phyloP scores from a whole-genome alignment of 106 monocot species.

The Vanilla planifolia region DNA sequence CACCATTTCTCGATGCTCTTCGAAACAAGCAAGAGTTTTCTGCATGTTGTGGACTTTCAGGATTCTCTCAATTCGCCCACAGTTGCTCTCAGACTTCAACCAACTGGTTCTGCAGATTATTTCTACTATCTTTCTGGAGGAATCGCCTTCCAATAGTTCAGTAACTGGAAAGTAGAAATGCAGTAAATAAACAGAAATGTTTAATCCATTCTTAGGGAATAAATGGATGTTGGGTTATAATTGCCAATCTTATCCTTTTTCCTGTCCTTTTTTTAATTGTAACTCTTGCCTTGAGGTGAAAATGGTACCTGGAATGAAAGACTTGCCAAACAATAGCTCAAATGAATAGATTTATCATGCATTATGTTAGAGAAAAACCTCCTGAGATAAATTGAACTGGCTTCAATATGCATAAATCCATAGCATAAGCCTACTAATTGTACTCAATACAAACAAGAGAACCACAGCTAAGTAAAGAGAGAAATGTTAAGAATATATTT shows the following conservation, averaged over 20 bases:
- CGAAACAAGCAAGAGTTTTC: slow-evolving; percentile 75
- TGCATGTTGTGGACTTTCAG: slow-evolving; percentile 95
- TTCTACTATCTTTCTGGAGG: slow-evolving; percentile 93
- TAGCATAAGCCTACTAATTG: no score
- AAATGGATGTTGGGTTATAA: neutral
- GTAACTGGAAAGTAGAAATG: slow-evolving; percentile 41
- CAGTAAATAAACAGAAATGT: neutral
- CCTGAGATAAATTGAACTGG: no score
- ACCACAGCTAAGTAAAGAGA: no score
- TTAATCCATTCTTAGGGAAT: neutral
- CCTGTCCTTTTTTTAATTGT: neutral
- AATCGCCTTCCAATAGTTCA: slow-evolving; percentile 91
- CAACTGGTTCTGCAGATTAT: slow-evolving; percentile 93
- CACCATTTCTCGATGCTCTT: slow-evolving; percentile 81
- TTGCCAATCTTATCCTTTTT: no score
- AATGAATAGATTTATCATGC: no score
- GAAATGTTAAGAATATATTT: no score
- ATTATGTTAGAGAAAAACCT: no score
- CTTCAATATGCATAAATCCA: no score
- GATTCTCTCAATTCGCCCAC: slow-evolving; percentile 75
- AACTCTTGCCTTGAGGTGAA: neutral
- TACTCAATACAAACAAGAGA: no score
- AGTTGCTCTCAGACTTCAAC: slow-evolving; percentile 64
- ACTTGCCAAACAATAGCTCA: no score
- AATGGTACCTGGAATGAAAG: no score